Base-by-base conservation (phyloP, 495 filamentous ascomycete genomes). In the Aspergillus kassunensis region DNA sequence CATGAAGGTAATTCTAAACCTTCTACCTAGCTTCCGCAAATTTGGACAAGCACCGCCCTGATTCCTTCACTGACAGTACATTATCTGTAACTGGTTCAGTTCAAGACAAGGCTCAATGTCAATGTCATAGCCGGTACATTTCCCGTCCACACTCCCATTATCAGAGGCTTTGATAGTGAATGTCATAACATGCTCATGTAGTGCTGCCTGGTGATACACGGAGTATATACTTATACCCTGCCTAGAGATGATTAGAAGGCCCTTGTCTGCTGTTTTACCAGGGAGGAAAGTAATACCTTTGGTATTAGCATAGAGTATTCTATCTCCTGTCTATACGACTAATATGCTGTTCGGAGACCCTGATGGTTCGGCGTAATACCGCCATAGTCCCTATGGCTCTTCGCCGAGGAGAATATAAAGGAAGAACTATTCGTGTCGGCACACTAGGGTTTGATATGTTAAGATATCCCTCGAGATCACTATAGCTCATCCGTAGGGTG, bases 141-240 rank as follows among this genome's bases (percentile, higher is more conserved):
- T n/a, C 0, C 46, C 33, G 19, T 49, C 46, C 0, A 49, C 12
- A 9, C 4, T 29, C 20, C 46, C 46, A 19, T 49, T 33, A 0
- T 5, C 34, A 12, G 46, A 49, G 2, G 13, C 21, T 12, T 24
- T 13, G 13, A 49, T 40, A 1, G 46, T 49, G 29, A 49, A 49
- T 6, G 46, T 49, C 34, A 49, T 25, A 1, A 49, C 46, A 40
- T 49, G 23, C 34, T 49, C 46, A 19, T 49, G 46, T 19, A 35
- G 46, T 11, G 34, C 46, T 5, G 34, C 34, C 0, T 35, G 46
- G 1, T 35, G 34, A 27, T 49, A 49, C 20, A 49, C 46, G 1
- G 46, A 37, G 21, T 40, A 50, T 10, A 36, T 36, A 20, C 47
- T 42, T 3, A 50, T 25, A 7, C 35, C 47, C 47, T 41, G 47